These are phyloP conservation scores for Beauveria sp. DNA, from an alignment of 2,329 filamentous ascomycete species.

Conservation along the genomic window DNA sequence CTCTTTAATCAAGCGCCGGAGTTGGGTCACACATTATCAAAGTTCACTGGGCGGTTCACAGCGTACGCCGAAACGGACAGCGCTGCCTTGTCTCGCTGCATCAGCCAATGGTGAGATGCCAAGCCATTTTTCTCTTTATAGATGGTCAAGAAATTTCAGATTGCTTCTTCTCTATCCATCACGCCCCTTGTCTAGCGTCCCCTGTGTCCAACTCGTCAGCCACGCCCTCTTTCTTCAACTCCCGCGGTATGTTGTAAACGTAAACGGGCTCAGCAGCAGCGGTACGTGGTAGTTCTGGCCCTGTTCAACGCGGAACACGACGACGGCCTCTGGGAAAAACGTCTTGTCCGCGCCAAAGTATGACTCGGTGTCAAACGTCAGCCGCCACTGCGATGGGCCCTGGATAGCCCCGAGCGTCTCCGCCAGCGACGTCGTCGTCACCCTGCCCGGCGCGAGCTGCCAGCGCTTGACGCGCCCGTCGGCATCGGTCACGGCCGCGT, in stretches of 20 bases:
- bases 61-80: not conserved
- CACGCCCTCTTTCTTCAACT: slow-evolving; percentile 38
- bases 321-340: slow-evolving; percentile 53
- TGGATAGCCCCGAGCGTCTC: slow-evolving; percentile 42
- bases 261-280: slow-evolving; percentile 67
- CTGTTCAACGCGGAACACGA: slow-evolving; percentile 44
- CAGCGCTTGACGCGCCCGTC: slow-evolving; percentile 69
- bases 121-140: not conserved
- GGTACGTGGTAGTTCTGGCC: slow-evolving; percentile 74
- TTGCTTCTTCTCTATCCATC: not conserved
- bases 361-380: slow-evolving; percentile 63
- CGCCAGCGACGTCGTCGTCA: slow-evolving; percentile 37
- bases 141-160: not conserved
- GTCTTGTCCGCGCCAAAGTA: slow-evolving; percentile 61
- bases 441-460: slow-evolving; percentile 41
- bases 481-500: slow-evolving; percentile 49
- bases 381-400: slow-evolving; percentile 51
- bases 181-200: too few relatives aligned
- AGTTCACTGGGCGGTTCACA: not conserved
- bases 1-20: slow-evolving; percentile 6
- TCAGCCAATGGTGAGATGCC: not conserved
- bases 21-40: not conserved
- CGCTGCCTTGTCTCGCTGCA: not conserved
- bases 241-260: slow-evolving; percentile 75
- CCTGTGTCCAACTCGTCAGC: not conserved